Percentiles rank a stretch among this genome's conserved stretches.
These are phyloP conservation scores for Salvia sclarea DNA, from an alignment of 305 asterid species.

Conservation along the genomic window DNA sequence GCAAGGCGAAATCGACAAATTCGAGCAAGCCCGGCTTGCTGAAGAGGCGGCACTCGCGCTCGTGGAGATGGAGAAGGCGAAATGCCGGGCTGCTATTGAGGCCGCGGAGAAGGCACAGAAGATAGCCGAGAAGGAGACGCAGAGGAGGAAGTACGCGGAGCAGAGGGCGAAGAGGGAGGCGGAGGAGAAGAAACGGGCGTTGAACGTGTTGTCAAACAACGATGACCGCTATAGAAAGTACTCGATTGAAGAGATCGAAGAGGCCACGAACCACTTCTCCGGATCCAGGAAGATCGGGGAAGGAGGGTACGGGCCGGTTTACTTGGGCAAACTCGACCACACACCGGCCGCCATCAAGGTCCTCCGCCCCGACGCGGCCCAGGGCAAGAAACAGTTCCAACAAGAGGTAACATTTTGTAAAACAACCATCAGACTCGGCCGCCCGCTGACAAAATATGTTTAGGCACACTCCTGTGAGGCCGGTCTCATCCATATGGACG, in stretches of 20 bases:
- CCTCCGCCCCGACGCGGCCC: constrained; percentile 74
- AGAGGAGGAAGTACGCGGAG: constrained; percentile 58
- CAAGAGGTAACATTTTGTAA: constrained; percentile 54
- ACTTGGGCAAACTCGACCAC: constrained; percentile 68
- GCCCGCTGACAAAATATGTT: neutral
- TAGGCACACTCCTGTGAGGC: too few relatives aligned
- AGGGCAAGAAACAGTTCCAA: constrained; percentile 77
- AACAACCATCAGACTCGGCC: too few relatives aligned
- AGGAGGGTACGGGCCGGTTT: constrained; percentile 96
- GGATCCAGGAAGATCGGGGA: constrained; percentile 66
- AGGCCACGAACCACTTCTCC: constrained; percentile 54
- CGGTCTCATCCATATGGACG: too few relatives aligned
- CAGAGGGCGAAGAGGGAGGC: constrained; percentile 52
- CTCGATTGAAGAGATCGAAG: constrained; percentile 60
- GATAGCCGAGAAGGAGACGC: constrained; percentile 62
- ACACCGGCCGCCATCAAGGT: constrained; percentile 78
- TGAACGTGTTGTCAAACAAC: constrained; percentile 44
- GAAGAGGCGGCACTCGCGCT: constrained; percentile 61
- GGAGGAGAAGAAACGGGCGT: constrained; percentile 53
- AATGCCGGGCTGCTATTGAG: constrained; percentile 73
- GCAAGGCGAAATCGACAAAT: constrained; percentile 41
- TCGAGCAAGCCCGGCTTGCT: constrained; percentile 54
- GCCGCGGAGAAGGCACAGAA: constrained; percentile 75
- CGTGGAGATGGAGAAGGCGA: constrained; percentile 63
- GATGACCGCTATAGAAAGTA: constrained; percentile 65